Base-by-base conservation (phyloP, 75 land plant species). In the Cupressus sempervirens region DNA sequence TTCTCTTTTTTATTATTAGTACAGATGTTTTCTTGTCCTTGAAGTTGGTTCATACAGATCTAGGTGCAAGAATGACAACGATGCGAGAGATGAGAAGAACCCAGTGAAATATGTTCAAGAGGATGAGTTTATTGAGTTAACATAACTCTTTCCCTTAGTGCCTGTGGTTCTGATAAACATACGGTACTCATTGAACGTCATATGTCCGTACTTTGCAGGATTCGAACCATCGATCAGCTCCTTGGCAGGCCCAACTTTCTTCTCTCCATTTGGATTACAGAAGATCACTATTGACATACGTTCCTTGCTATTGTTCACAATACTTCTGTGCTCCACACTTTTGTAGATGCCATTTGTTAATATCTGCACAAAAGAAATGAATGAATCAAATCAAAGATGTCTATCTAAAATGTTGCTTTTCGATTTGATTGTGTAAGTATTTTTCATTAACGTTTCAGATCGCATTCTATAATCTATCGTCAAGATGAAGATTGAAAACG, bases 311-410 rank as follows among this genome's bases (percentile, higher is more conserved):
- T 80, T n/a, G 77, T 89, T 89, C 34, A 88, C 90, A 46, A 89
- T 75, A 29, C 86, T 86, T 34, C 89, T 56, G 65, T 89, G 90
- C 12, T 84, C 50, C 34, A 88, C 89, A 58, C 90, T 89, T 76
- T 89, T 88, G 86, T 88, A 89, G 15, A 68, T 43, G 13, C 86
- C 86, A 45, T 89, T 89, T 32, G 86, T 88, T 84, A 89, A 38
- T 56, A 85, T 83, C 90, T 89, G 84, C 10, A 84, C 26, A 9
- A 84, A 72, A n/a, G 52, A 20, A 79, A 3, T 36, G 45, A 72
- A n/a, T 52, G 8, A 79, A 2, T 36, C n/a, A n/a, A n/a, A n/a
- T n/a, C n/a, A n/a, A n/a, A n/a, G n/a, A n/a, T n/a, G n/a, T n/a
- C n/a, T n/a, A n/a, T n/a, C n/a, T n/a, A n/a, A n/a, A n/a, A n/a